phyloP scores from a whole-genome alignment of 2,329 filamentous ascomycete genomes.

The Aspergillus jensenii region DNA sequence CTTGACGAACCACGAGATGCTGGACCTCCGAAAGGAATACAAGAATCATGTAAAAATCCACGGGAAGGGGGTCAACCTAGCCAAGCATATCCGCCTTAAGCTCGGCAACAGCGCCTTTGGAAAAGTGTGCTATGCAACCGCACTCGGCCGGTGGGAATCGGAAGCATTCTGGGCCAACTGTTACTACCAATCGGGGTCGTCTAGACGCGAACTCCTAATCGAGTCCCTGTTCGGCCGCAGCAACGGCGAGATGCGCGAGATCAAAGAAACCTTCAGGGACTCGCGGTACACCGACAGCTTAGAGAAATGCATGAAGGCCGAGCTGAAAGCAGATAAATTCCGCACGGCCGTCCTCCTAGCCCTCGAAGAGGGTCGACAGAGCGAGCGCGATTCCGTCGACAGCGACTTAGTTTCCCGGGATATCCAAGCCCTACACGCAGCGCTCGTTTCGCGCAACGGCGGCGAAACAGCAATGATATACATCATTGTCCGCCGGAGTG shows the following conservation, averaged over 20 bases:
- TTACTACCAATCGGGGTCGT: conserved; percentile 89
- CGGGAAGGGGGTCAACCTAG: conserved; percentile 50
- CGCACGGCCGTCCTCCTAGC: conserved; percentile 81
- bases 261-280: conserved; percentile 86
- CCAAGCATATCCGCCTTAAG: conserved; percentile 51
- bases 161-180: conserved; percentile 98
- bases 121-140: conserved; percentile 87
- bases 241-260: conserved; percentile 81
- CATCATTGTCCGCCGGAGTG: conserved; percentile 77
- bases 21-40: conserved; percentile 84
- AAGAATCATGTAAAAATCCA: conserved; percentile 77
- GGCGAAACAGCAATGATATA: conserved; percentile 86
- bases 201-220: conserved; percentile 83
- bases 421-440: conserved; percentile 68
- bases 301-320: conserved; percentile 81
- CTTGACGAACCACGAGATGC: conserved; percentile 82
- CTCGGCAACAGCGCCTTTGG: conserved; percentile 62
- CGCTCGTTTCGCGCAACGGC: conserved; percentile 69
- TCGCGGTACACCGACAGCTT: conserved; percentile 87
- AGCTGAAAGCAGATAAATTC: conserved; percentile 95
- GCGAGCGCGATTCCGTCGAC: conserved; percentile 71
- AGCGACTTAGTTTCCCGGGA: conserved; percentile 66
- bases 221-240: conserved; percentile 87
- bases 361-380: conserved; percentile 79
- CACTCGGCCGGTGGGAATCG: conserved; percentile 84